Base-by-base conservation (phyloP, 2,329 filamentous ascomycete species). In the Nigrograna mackinnonii region DNA sequence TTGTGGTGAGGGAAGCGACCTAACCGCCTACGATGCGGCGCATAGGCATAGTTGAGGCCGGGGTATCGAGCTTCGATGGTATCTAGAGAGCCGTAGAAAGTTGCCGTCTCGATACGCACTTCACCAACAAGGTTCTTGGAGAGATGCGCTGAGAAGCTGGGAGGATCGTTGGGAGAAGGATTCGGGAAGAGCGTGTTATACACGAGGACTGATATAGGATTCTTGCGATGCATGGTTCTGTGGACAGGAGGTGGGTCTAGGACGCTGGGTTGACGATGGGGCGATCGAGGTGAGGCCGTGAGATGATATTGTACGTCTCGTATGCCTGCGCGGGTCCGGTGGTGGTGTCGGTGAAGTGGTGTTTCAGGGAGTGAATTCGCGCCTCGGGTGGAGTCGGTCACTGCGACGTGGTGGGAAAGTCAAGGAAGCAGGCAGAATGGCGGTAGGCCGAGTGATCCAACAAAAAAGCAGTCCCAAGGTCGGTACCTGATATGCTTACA, bases 11-110 rank as follows among this genome's bases (percentile, higher is more conserved):
- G 80, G 76, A 86, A 91, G 46, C 87, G 84, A 55, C 83, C 80
- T 6, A 92, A 81, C n/a, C 88, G 85, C 65, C 87, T 84, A 51
- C 87, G 85, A 68, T 92, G 87, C 6, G 85, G 86, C 18, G 71
- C 74, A 61, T 88, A 77, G 46, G 79, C 83, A 73, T 92, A 92
- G 74, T 92, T 87, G 42, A 92, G 80, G 21, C 87, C 87, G 0
- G 87, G 87, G 54, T 91, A 91, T 57, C 89, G 88, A 52, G 87
- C 87, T 73, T 92, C 87, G 54, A 86, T 82, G 19, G 85, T 89
- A 61, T 89, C 84, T 52, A 91, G 80, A 60, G 88, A 85, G 54
- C 87, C 87, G 68, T 89, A 91, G 71, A 89, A 91, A 38, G 84
- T 80, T 52, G 85, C 81, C 2, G 88, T 89, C 67, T 91, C 87